phyloP scores from a whole-genome alignment of 306 rosid genomes.

The Gleditsia sinensis region DNA sequence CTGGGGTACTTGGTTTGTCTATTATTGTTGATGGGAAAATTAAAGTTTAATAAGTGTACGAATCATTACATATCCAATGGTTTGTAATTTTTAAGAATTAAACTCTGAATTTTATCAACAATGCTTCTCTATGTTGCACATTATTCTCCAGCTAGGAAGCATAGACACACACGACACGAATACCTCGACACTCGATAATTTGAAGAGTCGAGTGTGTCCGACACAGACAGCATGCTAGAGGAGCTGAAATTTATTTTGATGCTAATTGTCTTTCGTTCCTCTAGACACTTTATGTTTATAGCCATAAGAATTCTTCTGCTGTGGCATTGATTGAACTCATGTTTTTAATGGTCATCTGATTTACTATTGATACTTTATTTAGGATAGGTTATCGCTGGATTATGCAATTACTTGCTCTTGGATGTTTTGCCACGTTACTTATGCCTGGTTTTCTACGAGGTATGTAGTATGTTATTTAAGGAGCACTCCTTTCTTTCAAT shows the following conservation, averaged over 20 bases:
- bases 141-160: too few species aligned
- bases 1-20: conserved; percentile 59
- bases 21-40: neutral
- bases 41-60: neutral
- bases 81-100: neutral
- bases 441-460: conserved; percentile 97
- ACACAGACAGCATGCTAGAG: neutral
- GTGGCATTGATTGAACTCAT: neutral
- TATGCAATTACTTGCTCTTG: conserved; percentile 63
- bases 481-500: conserved; percentile 3
- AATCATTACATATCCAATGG: neutral
- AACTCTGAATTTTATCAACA: neutral
- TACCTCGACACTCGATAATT: too few species aligned
- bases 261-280: neutral
- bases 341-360: conserved; percentile 11
- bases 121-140: neutral
- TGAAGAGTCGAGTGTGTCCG: too few species aligned
- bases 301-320: neutral
- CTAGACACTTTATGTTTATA: neutral
- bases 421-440: conserved; percentile 76
- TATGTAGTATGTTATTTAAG: conserved; percentile 32
- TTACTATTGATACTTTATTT: conserved; percentile 46
- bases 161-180: too few species aligned
- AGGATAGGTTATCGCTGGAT: conserved; percentile 99
- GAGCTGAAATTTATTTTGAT: neutral